A percentile compares a stretch with the other conserved stretches of the same genome.
Evolutionary conservation across 306 rosid species (phyloP).

Genomic region (Sicyos edulis): DNA sequence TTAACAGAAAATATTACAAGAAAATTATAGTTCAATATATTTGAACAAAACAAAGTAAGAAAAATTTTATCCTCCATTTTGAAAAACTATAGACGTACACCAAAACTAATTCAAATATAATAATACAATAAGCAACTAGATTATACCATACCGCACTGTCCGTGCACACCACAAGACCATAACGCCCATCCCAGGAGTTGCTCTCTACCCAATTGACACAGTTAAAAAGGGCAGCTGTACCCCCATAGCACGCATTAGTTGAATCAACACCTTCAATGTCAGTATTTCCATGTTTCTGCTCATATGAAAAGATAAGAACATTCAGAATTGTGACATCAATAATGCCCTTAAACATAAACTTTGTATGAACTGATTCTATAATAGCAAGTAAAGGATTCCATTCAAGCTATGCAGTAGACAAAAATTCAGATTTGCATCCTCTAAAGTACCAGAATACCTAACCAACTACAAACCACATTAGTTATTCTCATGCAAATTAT

Average conservation of each 20-base stretch:
- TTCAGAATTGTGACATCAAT: conserved; percentile 10
- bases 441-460: neutral
- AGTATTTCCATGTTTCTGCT: conserved; percentile 77
- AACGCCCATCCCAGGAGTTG: conserved; percentile 98
- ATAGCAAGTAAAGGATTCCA: neutral
- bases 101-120: neutral
- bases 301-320: conserved; percentile 26
- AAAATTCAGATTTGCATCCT: conserved; percentile 4
- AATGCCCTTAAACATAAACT: neutral
- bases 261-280: conserved; percentile 97
- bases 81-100: neutral
- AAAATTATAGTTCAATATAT: conserved; percentile 1
- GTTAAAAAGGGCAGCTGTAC: conserved; percentile 94
- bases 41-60: neutral
- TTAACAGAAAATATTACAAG: conserved; percentile 14
- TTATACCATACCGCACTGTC: conserved; percentile 78
- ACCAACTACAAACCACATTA: conserved; percentile 1
- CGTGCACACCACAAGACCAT: conserved; percentile 94
- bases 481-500: neutral
- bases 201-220: conserved; percentile 99
- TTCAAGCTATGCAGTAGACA: neutral
- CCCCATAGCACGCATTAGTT: conserved; percentile 95
- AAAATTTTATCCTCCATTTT: neutral
- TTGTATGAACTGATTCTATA: neutral
- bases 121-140: neutral